Base-by-base conservation (phyloP, 73 alveolate species). In the Stentor coeruleus region DNA sequence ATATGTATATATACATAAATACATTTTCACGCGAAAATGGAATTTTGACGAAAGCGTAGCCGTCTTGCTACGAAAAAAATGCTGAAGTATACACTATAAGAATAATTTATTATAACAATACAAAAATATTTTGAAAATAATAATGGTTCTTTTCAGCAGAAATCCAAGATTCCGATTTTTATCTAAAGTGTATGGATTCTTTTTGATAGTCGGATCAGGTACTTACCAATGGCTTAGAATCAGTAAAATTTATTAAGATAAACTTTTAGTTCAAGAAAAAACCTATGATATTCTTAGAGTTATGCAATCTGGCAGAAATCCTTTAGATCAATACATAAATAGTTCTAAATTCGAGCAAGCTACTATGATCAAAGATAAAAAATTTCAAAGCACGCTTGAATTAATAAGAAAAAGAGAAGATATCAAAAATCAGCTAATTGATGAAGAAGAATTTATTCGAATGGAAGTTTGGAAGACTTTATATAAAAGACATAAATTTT, bases 171-270 rank as follows among this genome's bases (percentile, higher is more conserved):
- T 66, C 35, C 14, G 81, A 33, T 14, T 30, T 2, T 57, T 66
- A 15, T 66, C 81, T 0, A 66, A 66, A 66, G 35, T 66, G 14
- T 66, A 66, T 66, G 81, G 81, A 66, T 66, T 66, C 81, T 66
- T 66, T 57, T 14, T 66, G 35, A 36, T 66, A 20, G 35, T 66
- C 20, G 81, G 81, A 0, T 66, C 81, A 30, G 81, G 81, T 2
- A 66, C 73, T 20, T 1, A 1, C 0, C 73, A 57, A 20, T 57
- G 73, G 73, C 28, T 57, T 31, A 57, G 28, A 2, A 31, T 20
- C 0, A 57, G 28, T 31, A 20, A n/a, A 57, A 57, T 20, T 57
- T 57, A n/a, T n/a, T n/a, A n/a, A n/a, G n/a, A n/a, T n/a, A n/a
- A n/a, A n/a, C n/a, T n/a, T n/a, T n/a, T n/a, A n/a, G n/a, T n/a